phyloP scores from a whole-genome alignment of 2,329 filamentous ascomycete species.

The Neonectria neomacrospora region DNA sequence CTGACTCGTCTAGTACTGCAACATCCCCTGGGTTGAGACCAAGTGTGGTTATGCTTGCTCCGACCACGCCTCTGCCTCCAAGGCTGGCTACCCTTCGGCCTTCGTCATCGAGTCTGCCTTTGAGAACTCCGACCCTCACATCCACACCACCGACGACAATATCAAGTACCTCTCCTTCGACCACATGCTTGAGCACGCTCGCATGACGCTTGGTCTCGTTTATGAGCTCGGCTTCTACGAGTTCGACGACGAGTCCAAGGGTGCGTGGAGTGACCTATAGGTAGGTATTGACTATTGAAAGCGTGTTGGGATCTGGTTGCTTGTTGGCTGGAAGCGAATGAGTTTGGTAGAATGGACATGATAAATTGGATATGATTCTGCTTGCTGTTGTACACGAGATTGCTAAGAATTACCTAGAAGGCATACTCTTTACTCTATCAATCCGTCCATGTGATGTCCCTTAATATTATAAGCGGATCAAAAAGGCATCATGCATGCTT shows the following conservation, averaged over 20 bases:
- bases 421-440: neutral
- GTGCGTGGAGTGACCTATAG: slow-evolving; percentile 52
- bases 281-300: neutral
- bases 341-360: slow-evolving; percentile 10
- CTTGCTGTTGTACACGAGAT: neutral
- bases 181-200: slow-evolving; percentile 92
- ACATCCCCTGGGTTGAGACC: slow-evolving; percentile 86
- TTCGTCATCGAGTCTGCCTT: slow-evolving; percentile 83
- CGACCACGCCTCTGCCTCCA: slow-evolving; percentile 78
- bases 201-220: slow-evolving; percentile 82
- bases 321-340: slow-evolving; percentile 9
- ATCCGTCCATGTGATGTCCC: neutral
- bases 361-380: neutral
- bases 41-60: slow-evolving; percentile 90
- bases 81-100: slow-evolving; percentile 78
- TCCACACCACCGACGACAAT: slow-evolving; percentile 76
- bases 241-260: slow-evolving; percentile 60
- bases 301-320: neutral
- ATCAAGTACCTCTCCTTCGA: slow-evolving; percentile 82
- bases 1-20: slow-evolving; percentile 73
- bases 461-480: neutral
- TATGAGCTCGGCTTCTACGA: slow-evolving; percentile 86
- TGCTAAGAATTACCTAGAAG: slow-evolving; percentile 3
- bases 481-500: neutral
- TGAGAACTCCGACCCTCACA: slow-evolving; percentile 72